phyloP scores from a whole-genome alignment of 805 yeast species.

The Yarrowia keelungensis region DNA sequence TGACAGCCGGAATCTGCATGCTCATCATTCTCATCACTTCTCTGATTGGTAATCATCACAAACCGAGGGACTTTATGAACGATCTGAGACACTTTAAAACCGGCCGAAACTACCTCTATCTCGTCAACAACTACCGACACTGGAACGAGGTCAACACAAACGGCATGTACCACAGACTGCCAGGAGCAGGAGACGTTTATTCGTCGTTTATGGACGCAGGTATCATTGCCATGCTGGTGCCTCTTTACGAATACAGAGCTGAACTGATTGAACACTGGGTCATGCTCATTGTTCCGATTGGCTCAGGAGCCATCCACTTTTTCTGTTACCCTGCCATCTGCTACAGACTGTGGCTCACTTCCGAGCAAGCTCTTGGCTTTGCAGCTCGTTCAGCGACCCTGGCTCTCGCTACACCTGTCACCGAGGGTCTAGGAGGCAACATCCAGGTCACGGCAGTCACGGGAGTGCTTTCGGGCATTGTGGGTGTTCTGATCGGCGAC shows the following conservation, averaged over 20 bases:
- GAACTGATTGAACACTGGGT: slow-evolving; percentile 68
- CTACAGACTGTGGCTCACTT: slow-evolving; percentile 66
- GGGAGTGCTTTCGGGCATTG: slow-evolving; percentile 76
- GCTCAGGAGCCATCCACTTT: slow-evolving; percentile 63
- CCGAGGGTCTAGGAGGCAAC: slow-evolving; percentile 70
- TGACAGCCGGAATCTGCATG: slow-evolving; percentile 69
- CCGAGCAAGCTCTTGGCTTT: slow-evolving; percentile 70
- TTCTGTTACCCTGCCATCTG: slow-evolving; percentile 76
- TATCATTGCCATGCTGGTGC: slow-evolving; percentile 75
- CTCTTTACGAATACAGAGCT: slow-evolving; percentile 75
- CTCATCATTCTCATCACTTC: slow-evolving; percentile 68
- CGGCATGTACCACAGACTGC: slow-evolving; percentile 53
- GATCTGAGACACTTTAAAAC: slow-evolving; percentile 67
- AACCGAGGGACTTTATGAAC: slow-evolving; percentile 54
- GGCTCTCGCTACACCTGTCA: slow-evolving; percentile 79
- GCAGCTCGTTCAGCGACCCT: slow-evolving; percentile 81
- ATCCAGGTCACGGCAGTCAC: slow-evolving; percentile 77
- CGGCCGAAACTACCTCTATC: slow-evolving; percentile 66
- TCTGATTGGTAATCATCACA: slow-evolving; percentile 56
- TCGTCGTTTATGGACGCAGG: slow-evolving; percentile 76
- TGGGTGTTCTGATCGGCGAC: slow-evolving; percentile 74
- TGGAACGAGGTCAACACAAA: slow-evolving; percentile 43
- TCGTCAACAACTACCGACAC: slow-evolving; percentile 55
- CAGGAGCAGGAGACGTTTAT: slow-evolving; percentile 84
- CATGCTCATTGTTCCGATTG: slow-evolving; percentile 64